Evolutionary conservation across 345 rosid genomes (phyloP), one percentile per base, ranked within the genome.

Genomic region (Schrenkiella parvula): DNA sequence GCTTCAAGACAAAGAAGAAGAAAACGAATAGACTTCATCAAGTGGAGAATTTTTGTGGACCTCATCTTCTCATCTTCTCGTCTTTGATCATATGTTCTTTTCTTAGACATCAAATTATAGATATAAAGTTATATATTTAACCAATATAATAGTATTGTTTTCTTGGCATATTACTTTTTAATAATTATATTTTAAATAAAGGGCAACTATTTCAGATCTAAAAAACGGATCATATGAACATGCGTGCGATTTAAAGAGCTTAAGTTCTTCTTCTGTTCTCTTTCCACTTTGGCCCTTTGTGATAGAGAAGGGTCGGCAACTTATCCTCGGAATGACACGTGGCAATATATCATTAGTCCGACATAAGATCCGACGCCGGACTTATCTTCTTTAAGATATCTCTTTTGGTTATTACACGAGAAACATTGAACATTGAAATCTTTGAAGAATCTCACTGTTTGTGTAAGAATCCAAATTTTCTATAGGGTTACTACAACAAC

Each of bases 401-500:
- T 54, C 17, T 56, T 64, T 65, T 17, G 32, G 10, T 48, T 74
- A 65, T 35, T 23, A 66, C 17, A 50, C 59, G 44, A 68, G 50
- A 53, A 47, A 69, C 62, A 75, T 28, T 68, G 48, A 68, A 68
- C 64, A 23, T 14, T 51, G 23, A 68, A 52, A 50, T 34, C 28
- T 43, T 43, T 19, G 31, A 68, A 75, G 74, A 75, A 75, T 68
- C 79, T 68, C 64, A 75, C 74, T 68, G 74, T 68, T 61, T 43
- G 69, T 62, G 58, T 53, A 68, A 60, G 57, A 60, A 68, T 68
- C 28, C 56, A 39, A 31, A 39, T 50, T 38, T 66, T 58, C 73
- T 4, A 11, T 74, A 53, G 14, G 43, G 21, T 61, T 51, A 38
- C 22, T 21, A 39, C 43, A 19, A n/a, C 17, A 28, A 18, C 17